Evolutionary conservation across 306 rosid genomes (phyloP).

Genomic region (Pterocarpus macrocarpus): DNA sequence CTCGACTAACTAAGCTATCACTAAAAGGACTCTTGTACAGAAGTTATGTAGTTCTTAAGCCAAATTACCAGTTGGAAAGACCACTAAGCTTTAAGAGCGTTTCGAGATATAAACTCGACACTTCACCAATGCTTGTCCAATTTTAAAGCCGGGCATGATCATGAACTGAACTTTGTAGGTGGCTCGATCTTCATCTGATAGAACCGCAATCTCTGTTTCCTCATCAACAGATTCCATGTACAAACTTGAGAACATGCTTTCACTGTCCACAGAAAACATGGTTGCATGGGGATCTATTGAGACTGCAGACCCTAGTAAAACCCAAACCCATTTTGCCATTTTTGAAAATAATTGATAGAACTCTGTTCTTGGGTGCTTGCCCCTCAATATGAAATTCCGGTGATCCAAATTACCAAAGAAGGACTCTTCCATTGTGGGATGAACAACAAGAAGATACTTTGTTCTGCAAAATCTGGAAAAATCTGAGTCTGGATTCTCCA

Average conservation of each 20-base stretch:
- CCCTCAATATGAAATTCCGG: constrained; percentile 54
- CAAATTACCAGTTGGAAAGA: constrained; percentile 39
- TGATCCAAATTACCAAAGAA: constrained; percentile 77
- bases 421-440: constrained; percentile 63
- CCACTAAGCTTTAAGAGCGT: constrained; percentile 27
- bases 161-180: constrained; percentile 58
- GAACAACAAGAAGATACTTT: constrained; percentile 66
- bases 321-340: constrained; percentile 81
- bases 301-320: constrained; percentile 56
- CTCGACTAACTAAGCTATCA: constrained; percentile 15
- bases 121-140: constrained; percentile 60
- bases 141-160: constrained; percentile 73
- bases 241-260: constrained; percentile 53
- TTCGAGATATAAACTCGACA: constrained; percentile 68
- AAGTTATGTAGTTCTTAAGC: constrained; percentile 19
- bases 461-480: constrained; percentile 64
- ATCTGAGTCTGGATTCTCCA: constrained; percentile 64
- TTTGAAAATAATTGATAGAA: constrained; percentile 70
- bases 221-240: constrained; percentile 66
- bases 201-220: constrained; percentile 39
- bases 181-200: constrained; percentile 21
- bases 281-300: constrained; percentile 58
- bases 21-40: constrained; percentile 17
- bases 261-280: constrained; percentile 53
- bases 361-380: constrained; percentile 72